Evolutionary conservation across 2,329 filamentous ascomycete genomes (phyloP), one percentile per base, ranked within the genome.

Genomic region (Macrophomina tecta): DNA sequence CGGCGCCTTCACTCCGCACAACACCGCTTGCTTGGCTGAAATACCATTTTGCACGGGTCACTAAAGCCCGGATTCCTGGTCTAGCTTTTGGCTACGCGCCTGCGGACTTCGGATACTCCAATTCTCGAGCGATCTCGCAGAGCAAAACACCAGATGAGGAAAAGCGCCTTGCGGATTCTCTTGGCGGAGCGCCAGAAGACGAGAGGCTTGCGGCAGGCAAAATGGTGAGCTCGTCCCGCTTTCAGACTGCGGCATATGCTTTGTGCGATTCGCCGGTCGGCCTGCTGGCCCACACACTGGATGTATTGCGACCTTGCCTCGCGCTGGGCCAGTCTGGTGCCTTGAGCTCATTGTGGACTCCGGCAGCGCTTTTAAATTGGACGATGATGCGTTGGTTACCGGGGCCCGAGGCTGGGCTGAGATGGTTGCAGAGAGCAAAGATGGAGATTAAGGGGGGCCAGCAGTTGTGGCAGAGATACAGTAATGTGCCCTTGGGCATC

Each of bases 321-420:
- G 23, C 48, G 36, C 4, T 12, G 30, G 9, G 42, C 3, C 28
- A 42, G 5, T 32, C 28, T 2, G 56, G 56, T 8, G 11, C 38
- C n/a, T 1, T 36, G 32, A 62, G 48, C 9, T 52, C 58, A 45
- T n/a, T 53, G 6, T 64, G 49, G 51, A 46, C 14, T 5, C 63
- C 63, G 18, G 32, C 49, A 1, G 34, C 7, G 23, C 56, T 91
- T 30, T 81, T 91, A 67, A 87, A 86, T 18, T 80, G 89, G 71
- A 84, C 87, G 1, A 84, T 87, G 73, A 77, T 90, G 34, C 85
- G 87, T 28, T 91, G 89, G 89, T 76, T 91, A 0, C 88, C 89
- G 0, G 89, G 89, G 0, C 88, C 88, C 0, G 89, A 91, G 72
- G 83, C 83, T 1, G 84, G 83, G 3, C 76, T 90, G 70, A 79